Base-by-base conservation (phyloP, 2,329 filamentous ascomycete species). In the Epichloe sibirici region DNA sequence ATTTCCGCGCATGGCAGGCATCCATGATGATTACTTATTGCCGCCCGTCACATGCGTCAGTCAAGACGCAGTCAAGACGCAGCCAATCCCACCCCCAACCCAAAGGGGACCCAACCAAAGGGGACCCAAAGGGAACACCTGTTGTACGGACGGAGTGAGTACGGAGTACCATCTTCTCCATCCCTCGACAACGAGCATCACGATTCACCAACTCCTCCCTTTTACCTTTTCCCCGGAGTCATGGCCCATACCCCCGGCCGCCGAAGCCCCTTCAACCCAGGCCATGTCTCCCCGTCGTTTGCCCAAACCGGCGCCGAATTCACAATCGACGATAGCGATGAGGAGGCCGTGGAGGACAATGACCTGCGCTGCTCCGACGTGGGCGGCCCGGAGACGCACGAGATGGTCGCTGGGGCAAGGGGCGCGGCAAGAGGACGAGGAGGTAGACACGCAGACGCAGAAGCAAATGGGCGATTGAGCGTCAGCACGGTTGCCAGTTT, bases 261-360 rank as follows among this genome's bases (percentile, higher is more conserved):
- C 44, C 51, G 44, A 44, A 62, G 61, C 61, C 57, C 56, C 51
- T 35, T 37, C 57, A 57, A 45, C 58, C 55, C 49, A 51, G 55
- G 50, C 56, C 59, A 63, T 53, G 59, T 60, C 21, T 63, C 64
- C 49, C 64, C 67, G 21, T 65, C 66, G n/a, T 71, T 71, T 57
- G 68, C 69, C 49, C 69, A 69, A 59, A 71, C 68, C 37, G 65
- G 66, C 44, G 62, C 65, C 45, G 67, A 70, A 47, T 64, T 69
- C 56, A 59, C 54, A 48, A 64, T 69, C 49, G 66, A 70, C 53
- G 63, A 65, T 57, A 63, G 61, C 58, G 63, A 67, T 57, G 58
- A 56, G 37, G 58, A 60, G 23, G 53, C 54, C 13, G 56, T 56
- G n/a, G 58, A 57, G 40, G 58, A 60, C 35, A 57, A 63, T 13